Base-by-base conservation (phyloP, 352 stramenopile species). In the Saprolegnia diclina region DNA sequence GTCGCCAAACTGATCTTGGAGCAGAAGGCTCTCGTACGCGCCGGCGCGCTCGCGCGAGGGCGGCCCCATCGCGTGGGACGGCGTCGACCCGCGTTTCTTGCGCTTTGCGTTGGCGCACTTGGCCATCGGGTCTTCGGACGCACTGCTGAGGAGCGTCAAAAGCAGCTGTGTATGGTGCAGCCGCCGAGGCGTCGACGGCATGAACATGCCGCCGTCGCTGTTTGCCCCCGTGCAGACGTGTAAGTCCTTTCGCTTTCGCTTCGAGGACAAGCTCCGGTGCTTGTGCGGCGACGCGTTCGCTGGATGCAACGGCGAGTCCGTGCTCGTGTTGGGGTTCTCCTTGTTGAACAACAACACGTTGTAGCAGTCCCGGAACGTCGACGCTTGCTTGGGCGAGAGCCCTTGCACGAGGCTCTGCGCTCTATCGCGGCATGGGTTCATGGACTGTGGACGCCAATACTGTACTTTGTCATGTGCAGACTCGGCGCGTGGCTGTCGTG, bases 211-310 rank as follows among this genome's bases (percentile, higher is more conserved):
- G 18, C 71, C 82, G 26, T 89, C 79, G 13, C 65, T 67, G 16
- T 68, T 61, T 9, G 70, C 61, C 2, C 76, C 78, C 4, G 85
- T 94, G 69, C 81, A 92, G 35, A 92, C 90, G 54, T 83, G 82
- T 24, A 94, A 72, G 64, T 94, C 85, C 76, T 94, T 92, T 38
- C 85, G 83, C 67, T 94, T 94, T 56, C 85, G 81, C 72, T 94
- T 94, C n/a, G n/a, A n/a, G 21, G 77, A 79, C 38, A 76, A 85
- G 53, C 65, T 63, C 55, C n/a, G n/a, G n/a, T 92, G 91, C 68
- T 92, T 91, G 16, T 21, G 38, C 14, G 57, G 57, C 14, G 56
- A 45, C 21, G 37, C 18, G 22, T 35, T n/a, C 18, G 18, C 54
- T 26, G 57, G 24, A 40, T 64, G 24, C 11, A 16, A 19, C 38